Base-by-base conservation (phyloP, 2,329 filamentous ascomycete species). In the Fusarium oxysporum region DNA sequence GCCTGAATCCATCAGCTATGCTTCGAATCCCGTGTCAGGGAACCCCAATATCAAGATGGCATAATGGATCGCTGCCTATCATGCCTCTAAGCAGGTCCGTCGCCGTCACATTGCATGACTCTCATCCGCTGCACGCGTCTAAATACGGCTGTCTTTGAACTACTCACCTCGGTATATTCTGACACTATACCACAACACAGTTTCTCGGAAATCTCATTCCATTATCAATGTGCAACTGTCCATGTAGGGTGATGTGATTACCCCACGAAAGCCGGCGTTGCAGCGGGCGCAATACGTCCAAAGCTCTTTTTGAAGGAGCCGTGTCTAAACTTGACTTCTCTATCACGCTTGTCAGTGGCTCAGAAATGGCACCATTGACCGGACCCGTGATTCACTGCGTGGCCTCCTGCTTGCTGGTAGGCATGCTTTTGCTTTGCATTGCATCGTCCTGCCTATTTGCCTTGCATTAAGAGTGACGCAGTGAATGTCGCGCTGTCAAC, bases 231-330 rank as follows among this genome's bases (percentile, higher is more conserved):
- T 74, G 35, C 41, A 66, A 65, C 40, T 38, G 19, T 25, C n/a
- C 28, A 23, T 33, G 51, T 64, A 60, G 62, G 70, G 62, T 62
- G 68, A 72, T 74, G 54, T 23, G 47, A 28, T 68, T 68, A 76
- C 73, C 74, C 75, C 75, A 75, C 73, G 71, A 73, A 41, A 72
- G 60, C 41, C 71, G 65, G 62, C 61, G 37, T 47, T 71, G 51
- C 60, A 72, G 69, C 71, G 75, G 73, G 73, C 73, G 75, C 69
- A 76, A 43, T 45, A 62, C 41, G 48, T 47, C 51, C 43, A 55
- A 48, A 53, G 54, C 45, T 68, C 67, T 58, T 43, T 45, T 65
- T 62, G 45, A 48, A 25, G 50, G 30, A 45, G 25, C 43, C 62
- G 25, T 47, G 43, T 50, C 40, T 58, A 58, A 54, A 59, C 59